Percentiles rank a stretch among this genome's conserved stretches.
Conservation (phyloP, 73 alveolate species). For the Paramecium primaurelia region DNA sequence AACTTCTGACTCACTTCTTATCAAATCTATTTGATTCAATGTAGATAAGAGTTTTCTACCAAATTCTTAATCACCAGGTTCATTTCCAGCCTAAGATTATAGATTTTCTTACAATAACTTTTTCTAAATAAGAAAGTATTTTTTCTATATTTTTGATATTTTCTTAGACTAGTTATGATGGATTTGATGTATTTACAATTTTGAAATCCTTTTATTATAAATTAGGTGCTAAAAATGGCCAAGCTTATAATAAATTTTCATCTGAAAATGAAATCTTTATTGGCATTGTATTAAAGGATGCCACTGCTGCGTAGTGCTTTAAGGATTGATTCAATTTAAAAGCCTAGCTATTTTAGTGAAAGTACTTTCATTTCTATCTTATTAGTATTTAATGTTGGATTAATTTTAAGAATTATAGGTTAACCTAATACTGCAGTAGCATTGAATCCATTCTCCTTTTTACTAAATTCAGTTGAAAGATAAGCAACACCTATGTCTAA, state of each 20-base stretch:
- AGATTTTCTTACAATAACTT: background rate
- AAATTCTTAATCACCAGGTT: constrained; percentile 5
- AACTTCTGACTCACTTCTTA: background rate
- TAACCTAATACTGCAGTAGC: constrained; percentile 44
- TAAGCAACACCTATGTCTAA: constrained; percentile 22
- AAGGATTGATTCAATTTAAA: constrained; percentile 20
- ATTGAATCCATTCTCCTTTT: constrained; percentile 44
- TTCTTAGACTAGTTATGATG: background rate
- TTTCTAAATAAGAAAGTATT: background rate
- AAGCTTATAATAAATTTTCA: background rate
- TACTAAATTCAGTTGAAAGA: constrained; percentile 28
- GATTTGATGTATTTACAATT: background rate
- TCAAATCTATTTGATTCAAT: constrained; percentile 29
- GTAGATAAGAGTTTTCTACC: constrained; percentile 28
- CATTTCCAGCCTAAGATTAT: constrained; percentile 1
- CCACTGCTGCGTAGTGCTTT: constrained; percentile 44
- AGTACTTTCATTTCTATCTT: constrained; percentile 3
- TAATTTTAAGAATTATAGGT: constrained; percentile 23
- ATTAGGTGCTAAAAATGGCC: constrained; percentile 10
- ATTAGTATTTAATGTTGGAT: background rate
- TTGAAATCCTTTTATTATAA: background rate
- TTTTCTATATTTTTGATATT: background rate
- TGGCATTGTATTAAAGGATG: constrained; percentile 33
- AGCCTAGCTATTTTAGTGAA: background rate
- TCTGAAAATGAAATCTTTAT: constrained; percentile 2